Conservation (phyloP, 2,329 filamentous ascomycete species). For the Phaeoacremonium minimum region DNA sequence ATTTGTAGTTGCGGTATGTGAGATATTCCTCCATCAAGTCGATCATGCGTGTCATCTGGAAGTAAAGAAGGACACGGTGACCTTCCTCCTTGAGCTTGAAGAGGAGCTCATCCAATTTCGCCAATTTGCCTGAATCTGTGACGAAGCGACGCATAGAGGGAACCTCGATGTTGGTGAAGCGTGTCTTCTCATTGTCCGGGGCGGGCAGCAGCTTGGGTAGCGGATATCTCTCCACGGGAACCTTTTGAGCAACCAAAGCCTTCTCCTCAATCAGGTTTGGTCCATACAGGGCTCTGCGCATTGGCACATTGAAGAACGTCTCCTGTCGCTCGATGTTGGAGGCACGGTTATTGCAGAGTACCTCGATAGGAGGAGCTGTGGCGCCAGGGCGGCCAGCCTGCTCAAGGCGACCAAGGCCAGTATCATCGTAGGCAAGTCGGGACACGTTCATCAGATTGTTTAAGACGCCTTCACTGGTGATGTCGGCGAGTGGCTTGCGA, state of each 20-base stretch:
- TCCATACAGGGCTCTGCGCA: conserved; percentile 74
- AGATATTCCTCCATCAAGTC: conserved; percentile 99
- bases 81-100: conserved; percentile 86
- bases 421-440: conserved; percentile 56
- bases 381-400: conserved; percentile 74
- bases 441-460: conserved; percentile 76
- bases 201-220: conserved; percentile 63
- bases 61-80: conserved; percentile 93
- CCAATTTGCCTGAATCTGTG: conserved; percentile 94
- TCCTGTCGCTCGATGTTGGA: conserved; percentile 64
- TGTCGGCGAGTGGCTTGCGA: conserved; percentile 61
- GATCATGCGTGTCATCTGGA: conserved; percentile 99
- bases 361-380: conserved; percentile 79
- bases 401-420: conserved; percentile 75
- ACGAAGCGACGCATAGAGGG: conserved; percentile 98
- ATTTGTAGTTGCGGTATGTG: conserved; percentile 98
- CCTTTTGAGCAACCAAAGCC: conserved; percentile 67
- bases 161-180: conserved; percentile 86
- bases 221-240: conserved; percentile 63
- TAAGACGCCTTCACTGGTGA: conserved; percentile 70
- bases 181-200: conserved; percentile 75
- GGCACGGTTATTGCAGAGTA: conserved; percentile 68
- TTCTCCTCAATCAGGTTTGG: conserved; percentile 62
- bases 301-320: conserved; percentile 70
- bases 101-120: conserved; percentile 81